Evolutionary conservation across 441 rosid species (phyloP).

Genomic region (Eruca vesicaria): DNA sequence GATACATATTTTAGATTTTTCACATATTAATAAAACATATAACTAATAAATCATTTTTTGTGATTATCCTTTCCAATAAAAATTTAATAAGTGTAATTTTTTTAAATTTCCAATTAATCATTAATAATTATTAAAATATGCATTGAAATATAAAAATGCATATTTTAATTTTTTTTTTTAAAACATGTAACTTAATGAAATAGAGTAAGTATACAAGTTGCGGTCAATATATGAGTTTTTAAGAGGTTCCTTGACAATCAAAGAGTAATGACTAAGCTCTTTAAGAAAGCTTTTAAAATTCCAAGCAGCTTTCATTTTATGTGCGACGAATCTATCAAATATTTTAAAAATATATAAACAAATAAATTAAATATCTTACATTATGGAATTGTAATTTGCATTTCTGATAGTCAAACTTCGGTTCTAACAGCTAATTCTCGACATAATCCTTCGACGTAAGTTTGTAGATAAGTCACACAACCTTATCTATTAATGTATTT

Average conservation of each 20-base stretch:
- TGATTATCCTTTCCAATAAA: too few relatives aligned
- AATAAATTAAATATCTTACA: conserved; percentile 20
- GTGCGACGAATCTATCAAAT: conserved; percentile 4
- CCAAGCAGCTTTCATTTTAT: conserved; percentile 9
- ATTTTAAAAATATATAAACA: background rate
- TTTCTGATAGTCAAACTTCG: background rate
- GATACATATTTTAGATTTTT: too few relatives aligned
- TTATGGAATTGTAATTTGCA: conserved; percentile 15
- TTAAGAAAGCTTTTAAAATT: background rate
- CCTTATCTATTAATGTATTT: conserved; percentile 12
- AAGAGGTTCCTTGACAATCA: conserved; percentile 4
- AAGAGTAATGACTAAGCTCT: background rate
- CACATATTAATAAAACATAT: too few relatives aligned
- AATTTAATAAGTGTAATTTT: too few relatives aligned
- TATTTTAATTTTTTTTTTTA: too few relatives aligned
- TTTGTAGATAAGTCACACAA: conserved; percentile 21
- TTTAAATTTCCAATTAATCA: too few relatives aligned
- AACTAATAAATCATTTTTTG: too few relatives aligned
- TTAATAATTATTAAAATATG: too few relatives aligned
- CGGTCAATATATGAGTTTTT: conserved; percentile 8
- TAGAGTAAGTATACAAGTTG: conserved; percentile 1
- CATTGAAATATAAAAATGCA: too few relatives aligned
- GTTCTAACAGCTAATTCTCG: conserved; percentile 8
- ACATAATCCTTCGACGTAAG: background rate
- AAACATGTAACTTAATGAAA: too few relatives aligned